A percentile compares a stretch with the other conserved stretches of the same genome.
Conservation (phyloP, 768 basidiomycete genomes). For the Russula vinacea region DNA sequence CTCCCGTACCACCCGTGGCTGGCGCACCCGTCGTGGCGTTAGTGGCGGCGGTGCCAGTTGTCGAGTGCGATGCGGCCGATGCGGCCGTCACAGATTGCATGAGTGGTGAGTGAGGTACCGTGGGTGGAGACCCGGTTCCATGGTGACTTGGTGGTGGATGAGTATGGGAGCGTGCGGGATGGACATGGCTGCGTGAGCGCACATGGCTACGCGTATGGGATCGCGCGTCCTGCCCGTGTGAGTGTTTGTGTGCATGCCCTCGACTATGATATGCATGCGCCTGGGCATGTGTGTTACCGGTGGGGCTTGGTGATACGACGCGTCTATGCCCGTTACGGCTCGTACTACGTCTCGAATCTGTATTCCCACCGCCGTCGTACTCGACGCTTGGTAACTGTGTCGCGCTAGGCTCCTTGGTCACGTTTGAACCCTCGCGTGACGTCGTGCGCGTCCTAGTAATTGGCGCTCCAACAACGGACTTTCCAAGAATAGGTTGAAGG, state of each 20-base stretch:
- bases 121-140: constrained; percentile 13
- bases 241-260: constrained; percentile 14
- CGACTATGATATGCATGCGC: constrained; percentile 1
- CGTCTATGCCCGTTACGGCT: constrained; percentile 19
- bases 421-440: constrained; percentile 25
- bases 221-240: constrained; percentile 15
- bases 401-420: neutral
- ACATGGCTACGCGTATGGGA: constrained; percentile 16
- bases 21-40: constrained; percentile 13
- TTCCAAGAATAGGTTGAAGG: constrained; percentile 5
- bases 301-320: constrained; percentile 6
- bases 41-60: constrained; percentile 17
- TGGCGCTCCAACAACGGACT: constrained; percentile 26
- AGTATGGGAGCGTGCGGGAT: constrained; percentile 23
- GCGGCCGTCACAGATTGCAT: constrained; percentile 11
- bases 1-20: constrained; percentile 4
- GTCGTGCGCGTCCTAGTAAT: constrained; percentile 26
- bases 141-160: constrained; percentile 14
- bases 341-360: constrained; percentile 19
- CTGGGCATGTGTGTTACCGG: constrained; percentile 1
- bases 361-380: constrained; percentile 17
- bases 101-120: constrained; percentile 13
- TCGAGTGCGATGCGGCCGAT: constrained; percentile 28
- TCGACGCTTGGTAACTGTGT: constrained; percentile 22
- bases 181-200: constrained; percentile 17